Conservation (phyloP, 768 basidiomycete genomes). For the Boletus tomentosulus region DNA sequence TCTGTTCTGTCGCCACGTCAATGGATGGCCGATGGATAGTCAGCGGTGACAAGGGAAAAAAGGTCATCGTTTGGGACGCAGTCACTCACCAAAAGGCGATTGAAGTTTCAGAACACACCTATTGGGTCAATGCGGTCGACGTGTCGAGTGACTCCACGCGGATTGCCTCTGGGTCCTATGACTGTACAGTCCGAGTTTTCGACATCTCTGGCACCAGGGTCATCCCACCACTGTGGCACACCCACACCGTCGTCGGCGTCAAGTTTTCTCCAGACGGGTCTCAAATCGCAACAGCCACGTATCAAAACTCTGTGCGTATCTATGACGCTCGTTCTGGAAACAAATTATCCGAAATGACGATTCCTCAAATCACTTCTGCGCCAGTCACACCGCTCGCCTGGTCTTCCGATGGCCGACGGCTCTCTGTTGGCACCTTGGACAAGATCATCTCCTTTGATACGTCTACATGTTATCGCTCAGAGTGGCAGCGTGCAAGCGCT, state of each 20-base stretch:
- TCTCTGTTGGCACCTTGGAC: too few species aligned
- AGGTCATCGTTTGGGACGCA: not conserved
- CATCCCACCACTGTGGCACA: not conserved
- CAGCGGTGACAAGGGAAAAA: not conserved
- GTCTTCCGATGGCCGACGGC: too few species aligned
- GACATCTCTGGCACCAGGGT: not conserved
- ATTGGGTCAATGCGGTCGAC: not conserved
- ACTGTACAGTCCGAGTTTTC: not conserved
- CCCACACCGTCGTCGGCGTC: not conserved
- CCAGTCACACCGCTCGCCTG: too few species aligned
- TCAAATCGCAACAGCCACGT: too few species aligned
- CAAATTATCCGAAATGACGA: too few species aligned
- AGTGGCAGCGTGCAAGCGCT: too few species aligned
- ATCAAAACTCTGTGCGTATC: too few species aligned
- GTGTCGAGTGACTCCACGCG: not conserved
- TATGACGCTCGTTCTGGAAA: too few species aligned
- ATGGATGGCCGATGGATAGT: constrained; percentile 2
- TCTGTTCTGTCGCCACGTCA: not conserved
- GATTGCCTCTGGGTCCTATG: not conserved
- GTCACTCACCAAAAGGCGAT: not conserved
- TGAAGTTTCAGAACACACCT: not conserved
- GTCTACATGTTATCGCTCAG: too few species aligned
- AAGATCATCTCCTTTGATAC: too few species aligned
- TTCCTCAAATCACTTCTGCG: too few species aligned
- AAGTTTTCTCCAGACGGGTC: too few species aligned